Percentiles rank a stretch among this genome's conserved stretches.
phyloP scores from a whole-genome alignment of 352 stramenopile species.

The Thraustotheca clavata region DNA sequence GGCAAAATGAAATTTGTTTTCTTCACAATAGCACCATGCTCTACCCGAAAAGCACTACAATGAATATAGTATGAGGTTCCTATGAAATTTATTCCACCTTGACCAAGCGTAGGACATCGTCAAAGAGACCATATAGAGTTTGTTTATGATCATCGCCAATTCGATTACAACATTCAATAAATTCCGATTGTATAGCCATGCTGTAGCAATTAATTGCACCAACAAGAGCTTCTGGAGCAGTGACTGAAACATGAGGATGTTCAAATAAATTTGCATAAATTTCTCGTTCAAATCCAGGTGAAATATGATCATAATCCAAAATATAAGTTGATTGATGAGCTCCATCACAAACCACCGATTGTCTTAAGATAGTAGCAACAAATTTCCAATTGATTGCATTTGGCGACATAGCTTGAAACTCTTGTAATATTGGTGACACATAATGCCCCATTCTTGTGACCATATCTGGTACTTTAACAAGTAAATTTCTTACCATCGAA shows the following conservation, averaged over 20 bases:
- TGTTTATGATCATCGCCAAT: background rate
- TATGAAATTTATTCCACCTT: slow-evolving; percentile 11
- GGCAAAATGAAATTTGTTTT: background rate
- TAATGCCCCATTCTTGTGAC: slow-evolving; percentile 11
- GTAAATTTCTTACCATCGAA: background rate
- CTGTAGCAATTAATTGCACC: slow-evolving; percentile 17
- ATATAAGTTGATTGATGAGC: background rate
- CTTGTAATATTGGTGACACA: slow-evolving; percentile 1
- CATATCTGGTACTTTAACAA: slow-evolving; percentile 4
- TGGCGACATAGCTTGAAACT: background rate
- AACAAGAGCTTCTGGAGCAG: background rate
- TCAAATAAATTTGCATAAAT: background rate
- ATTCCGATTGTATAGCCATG: slow-evolving; percentile 17
- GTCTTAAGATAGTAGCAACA: background rate
- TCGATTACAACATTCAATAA: slow-evolving; percentile 4
- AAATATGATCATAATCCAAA: background rate
- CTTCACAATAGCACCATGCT: slow-evolving; percentile 15
- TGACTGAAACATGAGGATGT: background rate
- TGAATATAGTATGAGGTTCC: background rate
- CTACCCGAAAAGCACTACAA: slow-evolving; percentile 2
- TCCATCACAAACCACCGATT: background rate
- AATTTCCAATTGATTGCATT: slow-evolving; percentile 16
- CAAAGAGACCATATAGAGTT: background rate
- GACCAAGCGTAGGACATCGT: slow-evolving; percentile 4
- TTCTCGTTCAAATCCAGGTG: slow-evolving; percentile 1